These are phyloP conservation scores for Trypethelium eluteriae DNA, from an alignment of 495 filamentous ascomycete genomes.

Conservation along the genomic window DNA sequence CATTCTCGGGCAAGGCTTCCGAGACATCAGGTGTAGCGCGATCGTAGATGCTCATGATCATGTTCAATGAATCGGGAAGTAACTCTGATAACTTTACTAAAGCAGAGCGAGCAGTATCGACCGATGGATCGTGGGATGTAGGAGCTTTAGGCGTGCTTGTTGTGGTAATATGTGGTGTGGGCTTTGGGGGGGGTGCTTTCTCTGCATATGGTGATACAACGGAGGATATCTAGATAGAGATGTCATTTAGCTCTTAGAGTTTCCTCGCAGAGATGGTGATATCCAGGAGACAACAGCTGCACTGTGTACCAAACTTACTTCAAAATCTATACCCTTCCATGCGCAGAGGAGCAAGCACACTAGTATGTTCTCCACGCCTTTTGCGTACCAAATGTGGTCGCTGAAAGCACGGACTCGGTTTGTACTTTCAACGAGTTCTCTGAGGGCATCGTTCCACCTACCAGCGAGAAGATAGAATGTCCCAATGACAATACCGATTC, in stretches of 20 bases:
- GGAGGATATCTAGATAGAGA: not conserved
- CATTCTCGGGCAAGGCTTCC: constrained; percentile 71
- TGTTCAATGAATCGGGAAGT: constrained; percentile 68
- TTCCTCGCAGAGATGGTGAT: not conserved
- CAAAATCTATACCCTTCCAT: constrained; percentile 80
- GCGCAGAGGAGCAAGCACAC: constrained; percentile 76
- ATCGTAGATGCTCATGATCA: constrained; percentile 74
- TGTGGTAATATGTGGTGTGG: not conserved
- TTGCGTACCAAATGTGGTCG: constrained; percentile 95
- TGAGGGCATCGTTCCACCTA: constrained; percentile 80
- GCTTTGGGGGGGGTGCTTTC: constrained; percentile 1
- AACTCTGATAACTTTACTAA: constrained; percentile 56
- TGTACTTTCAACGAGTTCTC: constrained; percentile 73
- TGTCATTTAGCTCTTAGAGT: not conserved
- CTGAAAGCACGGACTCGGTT: constrained; percentile 68
- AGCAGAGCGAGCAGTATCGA: constrained; percentile 23
- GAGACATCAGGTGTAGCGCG: constrained; percentile 65
- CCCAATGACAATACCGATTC: constrained; percentile 72
- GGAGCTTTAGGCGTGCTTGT: not conserved
- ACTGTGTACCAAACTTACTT: constrained; percentile 44
- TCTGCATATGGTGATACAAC: constrained; percentile 10
- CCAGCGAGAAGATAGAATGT: constrained; percentile 82
- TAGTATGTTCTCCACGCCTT: constrained; percentile 79
- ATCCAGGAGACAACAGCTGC: not conserved
- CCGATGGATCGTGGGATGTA: not conserved